These are phyloP conservation scores for Fonsecaea nubica DNA, from an alignment of 2,329 filamentous ascomycete species.

Conservation along the genomic window DNA sequence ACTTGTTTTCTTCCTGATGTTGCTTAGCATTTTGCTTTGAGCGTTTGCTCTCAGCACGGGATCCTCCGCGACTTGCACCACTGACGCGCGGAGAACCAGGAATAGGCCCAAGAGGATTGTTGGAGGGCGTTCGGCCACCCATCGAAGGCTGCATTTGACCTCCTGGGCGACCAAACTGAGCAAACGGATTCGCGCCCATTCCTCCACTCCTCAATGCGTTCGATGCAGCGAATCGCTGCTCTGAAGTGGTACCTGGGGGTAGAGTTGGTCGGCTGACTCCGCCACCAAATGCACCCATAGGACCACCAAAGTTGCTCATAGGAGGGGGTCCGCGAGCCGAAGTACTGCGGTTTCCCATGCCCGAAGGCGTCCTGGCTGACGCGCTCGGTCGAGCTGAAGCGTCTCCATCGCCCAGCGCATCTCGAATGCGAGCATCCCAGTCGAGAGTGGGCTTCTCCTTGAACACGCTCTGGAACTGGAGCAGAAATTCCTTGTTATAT, in stretches of 20 bases:
- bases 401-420: constrained; percentile 77
- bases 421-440: constrained; percentile 87
- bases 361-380: constrained; percentile 59
- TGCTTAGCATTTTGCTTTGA: constrained; percentile 63
- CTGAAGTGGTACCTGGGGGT: constrained; percentile 77
- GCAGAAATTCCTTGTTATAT: constrained; percentile 92
- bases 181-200: constrained; percentile 60
- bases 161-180: constrained; percentile 63
- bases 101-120: constrained; percentile 59
- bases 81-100: constrained; percentile 75
- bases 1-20: constrained; percentile 74
- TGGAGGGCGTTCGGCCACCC: constrained; percentile 64
- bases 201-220: constrained; percentile 55
- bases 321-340: constrained; percentile 61
- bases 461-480: constrained; percentile 96
- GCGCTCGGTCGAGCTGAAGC: constrained; percentile 69
- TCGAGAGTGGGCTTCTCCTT: constrained; percentile 95
- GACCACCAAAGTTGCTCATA: constrained; percentile 55
- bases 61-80: constrained; percentile 66
- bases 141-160: constrained; percentile 66
- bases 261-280: constrained; percentile 59
- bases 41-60: constrained; percentile 55
- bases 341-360: constrained; percentile 56
- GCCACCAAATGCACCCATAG: constrained; percentile 74
- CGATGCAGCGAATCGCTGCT: constrained; percentile 74